Evolutionary conservation across 192 early-diverging fungal genomes (phyloP), one percentile per base, ranked within the genome.

Genomic region (Ramicandelaber brevisporus): DNA sequence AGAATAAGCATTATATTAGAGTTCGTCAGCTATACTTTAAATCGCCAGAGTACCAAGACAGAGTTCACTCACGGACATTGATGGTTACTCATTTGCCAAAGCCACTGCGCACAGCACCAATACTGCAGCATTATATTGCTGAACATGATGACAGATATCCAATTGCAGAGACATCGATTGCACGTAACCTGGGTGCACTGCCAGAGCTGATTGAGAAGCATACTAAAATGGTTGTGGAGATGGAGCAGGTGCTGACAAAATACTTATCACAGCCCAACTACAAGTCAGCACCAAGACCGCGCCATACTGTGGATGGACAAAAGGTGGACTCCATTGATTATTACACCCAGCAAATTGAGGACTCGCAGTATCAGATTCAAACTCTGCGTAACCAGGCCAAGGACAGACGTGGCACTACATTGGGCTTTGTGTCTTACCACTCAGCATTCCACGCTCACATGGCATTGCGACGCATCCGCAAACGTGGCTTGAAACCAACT

Each of bases 281-380:
- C 22, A 21, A 44, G 6, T 20, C 21, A 2, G 53, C 51, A 24
- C 43, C 43, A 3, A 45, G 57, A 7, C 57, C 57, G 1, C 33
- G 30, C 32, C 39, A 52, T 14, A 61, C 55, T 29, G 30, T 52
- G 27, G 33, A 46, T 5, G 47, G 55, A 14, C 37, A 35, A 19
- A 51, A 57, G 17, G 57, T 75, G 7, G 75, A 78, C 23, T 63
- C 68, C 11, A 75, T 78, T 29, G 63, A 75, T 29, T 59, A 71
- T 32, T 71, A 71, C 36, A 63, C 72, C 21, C 36, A 50, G 14
- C 50, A 64, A 22, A 67, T 78, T 0, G 62, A 71, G 36, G 33
- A 28, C 1, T 43, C 71, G 9, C 53, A 59, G 31, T 33, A 43
- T 2, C 36, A 62, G 21, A 75, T 78, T 41, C 48, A 59, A 18